Evolutionary conservation across 345 rosid genomes (phyloP), one percentile per base, ranked within the genome.

Genomic region (Mallotus nudiflorus): DNA sequence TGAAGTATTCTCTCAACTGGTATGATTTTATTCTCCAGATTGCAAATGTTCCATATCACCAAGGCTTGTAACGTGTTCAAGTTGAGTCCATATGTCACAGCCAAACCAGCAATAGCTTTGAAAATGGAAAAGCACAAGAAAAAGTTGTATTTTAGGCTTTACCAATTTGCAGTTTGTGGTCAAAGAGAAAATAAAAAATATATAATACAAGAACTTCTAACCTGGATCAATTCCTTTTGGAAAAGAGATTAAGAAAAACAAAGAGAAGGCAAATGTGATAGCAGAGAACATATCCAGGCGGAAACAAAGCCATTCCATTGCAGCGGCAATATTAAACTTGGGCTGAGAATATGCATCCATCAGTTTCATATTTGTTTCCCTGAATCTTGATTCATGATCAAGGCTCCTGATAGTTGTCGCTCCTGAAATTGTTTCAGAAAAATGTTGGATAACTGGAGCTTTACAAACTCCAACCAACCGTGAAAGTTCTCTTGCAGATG

Each of bases 1-100:
- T 93, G 97, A 74, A 93, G 80, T 29, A 93, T 88, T 72, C 96
- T 88, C 80, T 93, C 97, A 4, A 93, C 97, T 11, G 97, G 84
- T 79, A 91, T 91, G 74, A 93, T 91, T 79, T 81, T 82, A 81
- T 89, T 91, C 85, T 93, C 96, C 35, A 84, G 66, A 66, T 63
- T 69, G 81, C 96, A 91, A 15, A 88, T 81, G 60, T 62, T 84
- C 96, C 95, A 86, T 61, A 91, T 85, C 27, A 91, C 76, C 83
- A 62, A 62, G 71, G 87, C 89, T 90, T 90, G 97, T 58, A 85
- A 37, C 61, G 54, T 82, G 75, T 89, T 89, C 64, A 94, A 83
- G 72, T 70, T 90, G 46, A 94, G 93, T 65, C 93, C 97, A 71
- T 94, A 91, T 9, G 92, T 91, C 56, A 89, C 96, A 1, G 93